A percentile compares a stretch with the other conserved stretches of the same genome.
Conservation (phyloP, 805 yeast species). For the Wickerhamiella sergipiensis region DNA sequence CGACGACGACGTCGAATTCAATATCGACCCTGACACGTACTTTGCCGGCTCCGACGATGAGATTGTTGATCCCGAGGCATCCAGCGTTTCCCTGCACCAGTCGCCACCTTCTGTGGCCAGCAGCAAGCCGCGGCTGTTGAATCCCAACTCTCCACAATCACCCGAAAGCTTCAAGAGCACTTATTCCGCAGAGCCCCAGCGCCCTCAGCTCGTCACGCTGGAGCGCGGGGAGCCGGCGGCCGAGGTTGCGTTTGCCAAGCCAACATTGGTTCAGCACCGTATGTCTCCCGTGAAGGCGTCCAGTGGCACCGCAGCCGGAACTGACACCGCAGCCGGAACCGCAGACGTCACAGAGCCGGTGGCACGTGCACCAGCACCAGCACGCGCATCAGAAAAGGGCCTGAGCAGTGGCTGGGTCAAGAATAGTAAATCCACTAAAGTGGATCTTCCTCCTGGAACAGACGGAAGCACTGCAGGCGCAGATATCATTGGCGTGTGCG, state of each 20-base stretch:
- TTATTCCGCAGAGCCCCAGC: background rate
- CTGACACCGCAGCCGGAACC: no score
- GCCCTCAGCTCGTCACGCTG: background rate
- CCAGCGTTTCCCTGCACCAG: slow-evolving; percentile 4
- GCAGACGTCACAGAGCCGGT: no score
- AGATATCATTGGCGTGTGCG: slow-evolving; percentile 62
- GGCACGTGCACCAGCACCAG: no score
- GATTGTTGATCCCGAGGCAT: slow-evolving; percentile 3
- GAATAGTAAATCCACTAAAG: background rate
- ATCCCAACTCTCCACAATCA: background rate
- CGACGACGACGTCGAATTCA: background rate
- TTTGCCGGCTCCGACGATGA: slow-evolving; percentile 4
- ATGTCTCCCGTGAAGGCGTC: background rate
- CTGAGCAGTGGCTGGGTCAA: background rate
- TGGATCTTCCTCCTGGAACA: background rate
- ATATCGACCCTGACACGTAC: slow-evolving; percentile 3
- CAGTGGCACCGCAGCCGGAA: background rate
- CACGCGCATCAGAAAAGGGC: background rate
- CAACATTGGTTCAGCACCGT: no score
- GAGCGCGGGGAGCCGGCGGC: background rate
- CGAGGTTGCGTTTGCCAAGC: background rate
- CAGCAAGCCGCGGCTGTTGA: background rate
- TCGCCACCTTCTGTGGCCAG: background rate
- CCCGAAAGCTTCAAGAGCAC: background rate
- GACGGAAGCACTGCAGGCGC: slow-evolving; percentile 1